Evolutionary conservation across 1,139 yeast species (phyloP), one percentile per base, ranked within the genome.

Genomic region (Yamadazyma jaroonii): DNA sequence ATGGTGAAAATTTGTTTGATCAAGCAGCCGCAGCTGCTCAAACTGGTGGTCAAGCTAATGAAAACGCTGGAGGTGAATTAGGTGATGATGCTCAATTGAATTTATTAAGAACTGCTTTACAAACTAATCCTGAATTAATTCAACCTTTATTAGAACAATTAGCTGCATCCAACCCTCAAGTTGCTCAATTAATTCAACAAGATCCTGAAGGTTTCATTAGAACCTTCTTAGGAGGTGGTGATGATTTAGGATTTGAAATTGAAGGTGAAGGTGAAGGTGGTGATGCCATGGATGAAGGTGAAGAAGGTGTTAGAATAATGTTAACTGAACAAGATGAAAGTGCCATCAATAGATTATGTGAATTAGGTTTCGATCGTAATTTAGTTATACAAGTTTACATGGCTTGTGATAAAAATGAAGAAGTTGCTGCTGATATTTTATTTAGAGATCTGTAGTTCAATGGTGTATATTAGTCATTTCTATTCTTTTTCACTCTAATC

Each of bases 381-480:
- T 68, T 85, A 45, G 98, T 86, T 35, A 79, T 90, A 44, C 97
- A 90, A 67, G 96, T 95, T 26, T 94, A 88, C 66, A 83, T 94
- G 75, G 98, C 97, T 32, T 92, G 98, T 62, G 98, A 94, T 57
- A 92, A 90, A 69, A 89, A 92, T 64, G 98, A 92, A 66, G 97
- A 92, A 68, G 77, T 88, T 53, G 89, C 98, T 32, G 98, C 97
- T 29, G 94, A 92, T 64, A 79, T 88, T 56, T 72, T 92, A 53
- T 86, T 84, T 57, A 75, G 81, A 53, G 75, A 69, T 60, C 61
- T 62, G 64, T 67, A 57, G 32, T 33, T n/a, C n/a, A n/a, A n/a
- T 34, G 38, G 20, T 45, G 50, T 46, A 49, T 35, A 43, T 31
- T 48, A 47, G 47, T 17, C 20, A 17, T 17, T 17, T 6, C 20